Percentiles rank a stretch among this genome's conserved stretches.
These are phyloP conservation scores for Ceratobasidium sp. DNA, from an alignment of 1,284 basidiomycete genomes.

Conservation along the genomic window DNA sequence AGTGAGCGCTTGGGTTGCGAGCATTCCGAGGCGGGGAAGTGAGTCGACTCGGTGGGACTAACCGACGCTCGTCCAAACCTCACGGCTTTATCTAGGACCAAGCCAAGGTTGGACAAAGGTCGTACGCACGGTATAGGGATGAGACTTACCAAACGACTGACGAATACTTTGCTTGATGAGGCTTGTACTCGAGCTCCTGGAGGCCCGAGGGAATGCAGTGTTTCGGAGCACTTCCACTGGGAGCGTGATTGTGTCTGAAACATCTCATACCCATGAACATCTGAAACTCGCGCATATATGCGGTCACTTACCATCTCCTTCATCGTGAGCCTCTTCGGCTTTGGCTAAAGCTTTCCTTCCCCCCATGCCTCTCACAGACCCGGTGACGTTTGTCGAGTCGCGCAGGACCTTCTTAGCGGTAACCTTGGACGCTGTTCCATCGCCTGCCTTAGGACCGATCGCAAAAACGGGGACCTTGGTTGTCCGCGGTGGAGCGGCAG, in stretches of 20 bases:
- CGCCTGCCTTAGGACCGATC: constrained; percentile 6
- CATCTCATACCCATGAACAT: background rate
- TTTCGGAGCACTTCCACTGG: constrained; percentile 35
- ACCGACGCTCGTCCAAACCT: constrained; percentile 23
- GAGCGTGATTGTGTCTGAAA: constrained; percentile 31
- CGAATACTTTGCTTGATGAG: constrained; percentile 69
- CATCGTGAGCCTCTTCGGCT: constrained; percentile 11
- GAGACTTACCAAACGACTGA: constrained; percentile 67
- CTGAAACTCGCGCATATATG: constrained; percentile 7
- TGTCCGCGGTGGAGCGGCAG: constrained; percentile 5
- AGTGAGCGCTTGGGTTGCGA: constrained; percentile 18
- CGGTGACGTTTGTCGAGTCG: constrained; percentile 23
- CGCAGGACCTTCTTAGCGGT: constrained; percentile 2
- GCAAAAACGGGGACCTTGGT: constrained; percentile 19
- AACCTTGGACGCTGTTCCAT: background rate
- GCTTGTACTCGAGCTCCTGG: constrained; percentile 41
- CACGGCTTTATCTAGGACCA: constrained; percentile 32
- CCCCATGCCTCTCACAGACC: constrained; percentile 6
- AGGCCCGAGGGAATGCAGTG: constrained; percentile 25
- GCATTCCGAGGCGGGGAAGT: constrained; percentile 5
- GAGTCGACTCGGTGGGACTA: constrained; percentile 20
- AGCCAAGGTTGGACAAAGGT: background rate
- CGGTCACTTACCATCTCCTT: constrained; percentile 30
- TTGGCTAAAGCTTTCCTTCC: background rate
- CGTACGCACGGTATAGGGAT: background rate